Conservation (phyloP, 169 alveolate species). For the Cryptosporidium sp. region DNA sequence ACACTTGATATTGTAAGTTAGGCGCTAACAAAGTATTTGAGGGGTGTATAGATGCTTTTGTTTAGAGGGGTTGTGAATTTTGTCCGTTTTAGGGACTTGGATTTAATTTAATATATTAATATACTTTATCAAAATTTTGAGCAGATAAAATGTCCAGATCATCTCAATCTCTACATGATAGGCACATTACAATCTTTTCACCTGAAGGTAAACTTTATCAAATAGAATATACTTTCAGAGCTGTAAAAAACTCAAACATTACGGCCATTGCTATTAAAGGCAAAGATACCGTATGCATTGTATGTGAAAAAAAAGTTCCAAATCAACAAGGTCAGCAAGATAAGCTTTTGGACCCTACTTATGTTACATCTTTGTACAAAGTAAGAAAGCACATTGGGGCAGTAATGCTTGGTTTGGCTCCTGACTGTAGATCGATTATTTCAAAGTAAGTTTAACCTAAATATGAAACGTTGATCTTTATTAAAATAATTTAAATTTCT, state of each 20-base stretch:
- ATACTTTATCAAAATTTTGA: slow-evolving; percentile 1
- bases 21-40: slow-evolving; percentile 1
- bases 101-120: background rate
- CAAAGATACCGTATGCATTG: slow-evolving; percentile 93
- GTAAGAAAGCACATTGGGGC: slow-evolving; percentile 86
- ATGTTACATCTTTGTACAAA: slow-evolving; percentile 86
- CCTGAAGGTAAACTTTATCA: slow-evolving; percentile 98
- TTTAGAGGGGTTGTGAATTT: slow-evolving; percentile 23
- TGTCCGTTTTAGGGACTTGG: background rate
- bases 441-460: slow-evolving; percentile 73
- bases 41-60: slow-evolving; percentile 23
- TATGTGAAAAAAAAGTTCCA: slow-evolving; percentile 95
- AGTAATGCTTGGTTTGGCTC: slow-evolving; percentile 85
- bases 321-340: slow-evolving; percentile 87
- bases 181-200: slow-evolving; percentile 96
- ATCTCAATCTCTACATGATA: slow-evolving; percentile 89
- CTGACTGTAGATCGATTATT: slow-evolving; percentile 87
- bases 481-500: background rate
- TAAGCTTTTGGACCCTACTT: slow-evolving; percentile 85
- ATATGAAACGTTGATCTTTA: background rate
- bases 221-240: slow-evolving; percentile 97
- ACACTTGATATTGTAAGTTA: background rate
- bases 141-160: slow-evolving; percentile 85
- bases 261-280: slow-evolving; percentile 97
- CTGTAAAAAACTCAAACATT: slow-evolving; percentile 94